Percentiles rank a stretch among this genome's conserved stretches.
Evolutionary conservation across 805 yeast species (phyloP).

Genomic region (Kuraishia piskuri): DNA sequence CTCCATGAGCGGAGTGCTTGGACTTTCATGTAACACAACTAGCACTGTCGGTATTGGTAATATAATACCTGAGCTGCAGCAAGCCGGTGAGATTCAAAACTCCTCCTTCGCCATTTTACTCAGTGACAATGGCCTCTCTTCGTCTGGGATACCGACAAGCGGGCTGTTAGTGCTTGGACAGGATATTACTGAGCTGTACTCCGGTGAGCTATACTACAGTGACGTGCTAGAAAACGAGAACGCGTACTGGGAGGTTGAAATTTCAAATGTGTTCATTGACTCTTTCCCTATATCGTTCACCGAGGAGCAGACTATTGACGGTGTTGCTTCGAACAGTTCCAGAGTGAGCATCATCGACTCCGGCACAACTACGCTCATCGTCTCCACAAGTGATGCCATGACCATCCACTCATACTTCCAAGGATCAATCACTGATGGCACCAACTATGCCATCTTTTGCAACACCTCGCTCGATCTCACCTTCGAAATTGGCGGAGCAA

Average conservation of each 20-base stretch:
- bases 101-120: slow-evolving; percentile 37
- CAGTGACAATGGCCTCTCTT: slow-evolving; percentile 19
- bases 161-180: slow-evolving; percentile 39
- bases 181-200: slow-evolving; percentile 25
- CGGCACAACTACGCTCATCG: slow-evolving; percentile 55
- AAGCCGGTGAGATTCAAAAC: slow-evolving; percentile 23
- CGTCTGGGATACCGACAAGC: slow-evolving; percentile 11
- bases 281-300: slow-evolving; percentile 19
- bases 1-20: slow-evolving; percentile 52
- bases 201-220: slow-evolving; percentile 32
- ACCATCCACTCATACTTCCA: slow-evolving; percentile 43
- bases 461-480: slow-evolving; percentile 32
- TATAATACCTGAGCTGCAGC: slow-evolving; percentile 28
- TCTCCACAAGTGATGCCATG: slow-evolving; percentile 47
- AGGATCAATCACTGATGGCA: slow-evolving; percentile 46
- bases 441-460: slow-evolving; percentile 54
- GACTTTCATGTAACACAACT: slow-evolving; percentile 40
- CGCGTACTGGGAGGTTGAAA: slow-evolving; percentile 44
- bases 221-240: slow-evolving; percentile 22
- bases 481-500: slow-evolving; percentile 33
- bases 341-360: slow-evolving; percentile 49
- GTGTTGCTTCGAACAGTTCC: slow-evolving; percentile 11
- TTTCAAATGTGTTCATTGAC: slow-evolving; percentile 29
- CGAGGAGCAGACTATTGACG: slow-evolving; percentile 9
- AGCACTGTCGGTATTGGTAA: slow-evolving; percentile 25